Base-by-base conservation (phyloP, 768 basidiomycete genomes). In the Daedaleopsis nitida region DNA sequence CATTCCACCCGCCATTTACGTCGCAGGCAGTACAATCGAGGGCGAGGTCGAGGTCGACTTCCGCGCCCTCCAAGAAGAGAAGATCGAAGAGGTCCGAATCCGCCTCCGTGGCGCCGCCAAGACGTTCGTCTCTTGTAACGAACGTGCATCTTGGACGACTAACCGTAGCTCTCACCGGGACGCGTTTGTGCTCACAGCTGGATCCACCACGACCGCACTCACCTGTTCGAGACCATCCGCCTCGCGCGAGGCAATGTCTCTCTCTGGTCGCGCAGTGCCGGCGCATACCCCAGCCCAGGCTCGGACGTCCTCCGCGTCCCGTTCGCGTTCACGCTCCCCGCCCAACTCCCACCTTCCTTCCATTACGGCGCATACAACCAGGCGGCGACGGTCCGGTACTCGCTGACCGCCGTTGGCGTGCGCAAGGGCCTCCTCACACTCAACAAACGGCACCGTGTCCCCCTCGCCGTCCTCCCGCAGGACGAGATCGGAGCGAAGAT, bases 21-120 rank as follows among this genome's bases (percentile, higher is more conserved):
- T 52, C 1, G 45, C 62, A 8, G 60, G 65, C 17, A 47, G 50
- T 17, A 14, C 50, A 4, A 32, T 64, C 14, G 50, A 61, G 19
- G 65, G 62, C 21, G 59, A 57, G 23, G 57, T 64, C n/a, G 57
- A 54, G 19, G 50, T 66, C 21, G 13, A 64, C 60, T 58, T 64
- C 35, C 39, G 48, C 13, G 4, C 23, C 2, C 27, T 66, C 1
- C 57, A 35, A 17, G 42, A 56, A 10, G 59, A 59, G 43, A 52
- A 58, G 14, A 50, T 64, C 13, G 42, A 59, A 37, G 59, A 59
- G 21, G 49, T 66, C 0, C 59, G 38, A 5, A 52, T 66, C 49
- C 48, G 57, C n/a, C 53, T 66, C 38, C 34, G 50, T 11, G 65
- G 65, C 2, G n/a, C n/a, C 8, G 39, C 55, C 32, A 34, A 27